phyloP scores from a whole-genome alignment of 192 early-diverging fungal species.

The Podila epigama region DNA sequence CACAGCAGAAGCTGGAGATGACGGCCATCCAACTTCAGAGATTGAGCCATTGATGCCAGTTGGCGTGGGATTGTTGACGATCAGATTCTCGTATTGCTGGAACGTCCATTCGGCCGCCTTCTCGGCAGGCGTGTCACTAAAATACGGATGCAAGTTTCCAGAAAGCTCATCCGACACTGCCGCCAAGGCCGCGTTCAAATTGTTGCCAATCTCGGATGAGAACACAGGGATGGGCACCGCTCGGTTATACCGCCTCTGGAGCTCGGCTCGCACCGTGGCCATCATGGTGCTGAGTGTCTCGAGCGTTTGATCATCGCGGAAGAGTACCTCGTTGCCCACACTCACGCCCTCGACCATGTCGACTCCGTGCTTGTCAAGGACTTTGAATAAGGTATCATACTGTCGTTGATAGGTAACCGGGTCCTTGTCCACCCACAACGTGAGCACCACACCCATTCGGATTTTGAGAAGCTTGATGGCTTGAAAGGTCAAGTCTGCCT shows the following conservation, averaged over 20 bases:
- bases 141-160: conserved; percentile 73
- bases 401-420: conserved; percentile 45
- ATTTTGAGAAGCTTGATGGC: conserved; percentile 43
- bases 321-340: conserved; percentile 57
- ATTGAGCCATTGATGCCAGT: conserved; percentile 58
- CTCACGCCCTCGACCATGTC: conserved; percentile 52
- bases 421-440: conserved; percentile 54
- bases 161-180: conserved; percentile 61
- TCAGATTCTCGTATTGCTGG: conserved; percentile 52
- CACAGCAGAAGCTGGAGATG: conserved; percentile 24
- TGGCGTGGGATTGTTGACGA: conserved; percentile 45
- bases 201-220: conserved; percentile 48
- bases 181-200: conserved; percentile 40
- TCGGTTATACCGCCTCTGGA: conserved; percentile 12
- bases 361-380: conserved; percentile 41
- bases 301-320: conserved; percentile 39
- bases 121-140: conserved; percentile 57
- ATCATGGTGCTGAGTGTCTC: conserved; percentile 10
- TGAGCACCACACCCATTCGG: conserved; percentile 51
- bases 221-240: conserved; percentile 28
- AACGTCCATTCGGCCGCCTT: conserved; percentile 61
- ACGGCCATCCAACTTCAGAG: conserved; percentile 78
- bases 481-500: conserved; percentile 48
- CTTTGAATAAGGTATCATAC: conserved; percentile 40
- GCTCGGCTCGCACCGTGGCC: conserved; percentile 15